Conservation (phyloP, 768 basidiomycete genomes). For the Lactarius pseudohatsudake region DNA sequence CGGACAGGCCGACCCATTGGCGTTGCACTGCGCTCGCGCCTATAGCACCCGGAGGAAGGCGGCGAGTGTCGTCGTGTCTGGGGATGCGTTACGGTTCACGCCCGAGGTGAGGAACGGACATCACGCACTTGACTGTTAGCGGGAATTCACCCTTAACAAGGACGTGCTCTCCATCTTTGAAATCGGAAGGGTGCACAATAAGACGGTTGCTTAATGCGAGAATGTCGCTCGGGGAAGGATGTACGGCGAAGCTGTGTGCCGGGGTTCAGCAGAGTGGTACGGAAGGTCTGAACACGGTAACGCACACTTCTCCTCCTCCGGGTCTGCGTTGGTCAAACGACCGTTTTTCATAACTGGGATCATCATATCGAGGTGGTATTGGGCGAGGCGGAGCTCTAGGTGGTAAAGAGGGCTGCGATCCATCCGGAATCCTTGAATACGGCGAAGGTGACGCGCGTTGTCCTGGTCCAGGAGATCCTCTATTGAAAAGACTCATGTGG, state of each 20-base stretch:
- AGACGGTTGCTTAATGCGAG: conserved; percentile 81
- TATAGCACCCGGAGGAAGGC: conserved; percentile 63
- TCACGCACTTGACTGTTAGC: conserved; percentile 67
- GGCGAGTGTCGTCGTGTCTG: conserved; percentile 80
- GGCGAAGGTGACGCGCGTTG: conserved; percentile 23
- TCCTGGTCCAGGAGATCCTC: conserved; percentile 11
- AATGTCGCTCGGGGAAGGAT: conserved; percentile 32
- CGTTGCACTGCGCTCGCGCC: conserved; percentile 80
- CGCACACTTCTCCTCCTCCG: conserved; percentile 30
- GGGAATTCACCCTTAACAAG: conserved; percentile 70
- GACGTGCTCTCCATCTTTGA: conserved; percentile 69
- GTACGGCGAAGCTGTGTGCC: conserved; percentile 34
- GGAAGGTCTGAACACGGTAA: background rate
- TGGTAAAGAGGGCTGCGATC: conserved; percentile 23
- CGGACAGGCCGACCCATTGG: conserved; percentile 86
- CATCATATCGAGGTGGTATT: conserved; percentile 33
- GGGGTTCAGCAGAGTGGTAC: background rate
- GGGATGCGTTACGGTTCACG: background rate
- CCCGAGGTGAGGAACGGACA: background rate
- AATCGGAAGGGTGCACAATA: conserved; percentile 78
- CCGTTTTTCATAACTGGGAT: conserved; percentile 36
- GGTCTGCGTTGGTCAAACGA: conserved; percentile 30
- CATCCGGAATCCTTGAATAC: conserved; percentile 27
- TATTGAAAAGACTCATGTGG: conserved; percentile 27
- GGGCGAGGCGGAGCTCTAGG: conserved; percentile 26